A percentile compares a stretch with the other conserved stretches of the same genome.
Conservation (phyloP, 331 rosid species). For the Dryas integrifolia region DNA sequence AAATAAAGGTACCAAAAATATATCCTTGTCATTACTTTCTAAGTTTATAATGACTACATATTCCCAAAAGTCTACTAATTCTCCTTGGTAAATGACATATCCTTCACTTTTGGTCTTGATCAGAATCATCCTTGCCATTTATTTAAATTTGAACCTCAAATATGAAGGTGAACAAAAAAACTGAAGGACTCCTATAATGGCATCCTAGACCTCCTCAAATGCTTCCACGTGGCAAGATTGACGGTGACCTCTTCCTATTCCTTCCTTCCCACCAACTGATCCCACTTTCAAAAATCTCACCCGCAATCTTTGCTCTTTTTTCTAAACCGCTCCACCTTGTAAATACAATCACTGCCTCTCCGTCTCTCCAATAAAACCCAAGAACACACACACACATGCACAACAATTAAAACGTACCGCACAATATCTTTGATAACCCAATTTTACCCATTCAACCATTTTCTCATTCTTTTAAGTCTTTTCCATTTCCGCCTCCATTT, state of each 20-base stretch:
- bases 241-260: constrained; percentile 31
- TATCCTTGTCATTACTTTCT: too few relatives aligned
- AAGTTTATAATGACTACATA: too few relatives aligned
- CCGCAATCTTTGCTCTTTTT: constrained; percentile 60
- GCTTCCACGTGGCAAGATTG: constrained; percentile 43
- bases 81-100: too few relatives aligned
- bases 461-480: constrained; percentile 13
- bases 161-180: background rate
- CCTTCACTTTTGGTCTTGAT: too few relatives aligned
- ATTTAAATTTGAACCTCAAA: background rate
- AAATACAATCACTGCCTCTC: constrained; percentile 27
- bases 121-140: background rate
- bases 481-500: constrained; percentile 11
- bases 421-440: constrained; percentile 39
- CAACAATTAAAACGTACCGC: background rate
- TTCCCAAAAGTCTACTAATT: too few relatives aligned
- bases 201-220: constrained; percentile 10
- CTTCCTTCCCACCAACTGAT: constrained; percentile 49
- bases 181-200: constrained; percentile 12
- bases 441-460: constrained; percentile 17
- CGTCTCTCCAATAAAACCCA: constrained; percentile 5
- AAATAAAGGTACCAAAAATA: too few relatives aligned
- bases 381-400: constrained; percentile 22
- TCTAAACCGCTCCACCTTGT: constrained; percentile 74
- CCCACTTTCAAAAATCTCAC: constrained; percentile 51